A percentile compares a stretch with the other conserved stretches of the same genome.
These are phyloP conservation scores for Paraphaeosphaeria minitans DNA, from an alignment of 2,329 filamentous ascomycete species.

Conservation along the genomic window DNA sequence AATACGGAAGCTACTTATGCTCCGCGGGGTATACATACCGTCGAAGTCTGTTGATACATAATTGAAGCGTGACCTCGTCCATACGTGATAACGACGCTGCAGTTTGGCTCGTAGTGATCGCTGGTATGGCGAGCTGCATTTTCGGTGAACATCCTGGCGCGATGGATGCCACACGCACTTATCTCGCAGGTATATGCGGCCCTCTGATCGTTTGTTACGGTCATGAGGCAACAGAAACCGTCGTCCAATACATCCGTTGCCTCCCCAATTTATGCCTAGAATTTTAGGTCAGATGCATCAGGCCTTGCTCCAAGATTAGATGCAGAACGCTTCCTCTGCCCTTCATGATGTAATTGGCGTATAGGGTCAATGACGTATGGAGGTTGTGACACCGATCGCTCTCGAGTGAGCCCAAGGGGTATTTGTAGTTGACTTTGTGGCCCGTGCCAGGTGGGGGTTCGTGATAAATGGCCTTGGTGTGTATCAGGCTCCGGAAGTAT, in stretches of 20 bases:
- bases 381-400: conserved; percentile 6
- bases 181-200: background rate
- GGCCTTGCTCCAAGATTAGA: conserved; percentile 4
- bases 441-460: background rate
- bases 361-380: background rate
- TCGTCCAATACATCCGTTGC: background rate
- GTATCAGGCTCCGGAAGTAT: background rate
- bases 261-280: background rate
- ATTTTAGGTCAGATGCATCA: background rate
- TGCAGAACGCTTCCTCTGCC: conserved; percentile 5
- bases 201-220: background rate
- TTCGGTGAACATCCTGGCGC: background rate
- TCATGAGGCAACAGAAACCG: background rate
- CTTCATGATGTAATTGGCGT: background rate
- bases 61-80: background rate
- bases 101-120: background rate
- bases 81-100: background rate
- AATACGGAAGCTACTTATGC: background rate
- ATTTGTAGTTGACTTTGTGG: background rate
- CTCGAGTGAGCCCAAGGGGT: background rate
- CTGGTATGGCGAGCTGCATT: background rate
- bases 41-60: background rate
- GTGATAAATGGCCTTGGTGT: background rate
- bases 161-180: background rate
- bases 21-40: background rate